A percentile compares a stretch with the other conserved stretches of the same genome.
phyloP scores from a whole-genome alignment of 768 basidiomycete genomes.

The Pluteus cervinus region DNA sequence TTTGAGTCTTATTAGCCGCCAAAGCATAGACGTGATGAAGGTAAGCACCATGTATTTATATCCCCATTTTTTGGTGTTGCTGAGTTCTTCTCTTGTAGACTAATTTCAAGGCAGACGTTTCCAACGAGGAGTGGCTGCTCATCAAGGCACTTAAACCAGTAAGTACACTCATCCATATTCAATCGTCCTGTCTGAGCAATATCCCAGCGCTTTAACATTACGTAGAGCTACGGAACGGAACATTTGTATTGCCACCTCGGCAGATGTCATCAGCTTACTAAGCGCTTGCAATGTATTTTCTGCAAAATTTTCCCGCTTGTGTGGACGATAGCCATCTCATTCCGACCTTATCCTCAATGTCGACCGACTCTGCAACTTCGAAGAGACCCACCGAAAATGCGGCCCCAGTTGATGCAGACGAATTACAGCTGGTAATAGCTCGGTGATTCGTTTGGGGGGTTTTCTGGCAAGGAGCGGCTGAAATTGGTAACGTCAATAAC shows the following conservation, averaged over 20 bases:
- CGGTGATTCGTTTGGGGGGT: slow-evolving; percentile 22
- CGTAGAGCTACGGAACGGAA: slow-evolving; percentile 8
- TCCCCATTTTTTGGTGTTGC: slow-evolving; percentile 2
- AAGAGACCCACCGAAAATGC: slow-evolving; percentile 20
- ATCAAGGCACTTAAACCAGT: slow-evolving; percentile 85
- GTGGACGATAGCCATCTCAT: too few relatives aligned
- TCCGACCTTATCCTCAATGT: too few relatives aligned
- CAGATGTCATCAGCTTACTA: not conserved
- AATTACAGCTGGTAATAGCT: slow-evolving; percentile 40
- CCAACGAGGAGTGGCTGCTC: slow-evolving; percentile 88
- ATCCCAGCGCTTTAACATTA: slow-evolving; percentile 26
- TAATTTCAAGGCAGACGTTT: slow-evolving; percentile 84
- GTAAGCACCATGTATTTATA: slow-evolving; percentile 26
- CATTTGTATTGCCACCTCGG: not conserved
- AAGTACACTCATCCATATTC: slow-evolving; percentile 17
- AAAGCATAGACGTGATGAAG: slow-evolving; percentile 96
- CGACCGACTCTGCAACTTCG: slow-evolving; percentile 16
- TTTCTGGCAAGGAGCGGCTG: slow-evolving; percentile 24
- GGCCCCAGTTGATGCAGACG: slow-evolving; percentile 30
- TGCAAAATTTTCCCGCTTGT: too few relatives aligned
- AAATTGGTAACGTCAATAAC: slow-evolving; percentile 70
- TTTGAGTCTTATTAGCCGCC: slow-evolving; percentile 83
- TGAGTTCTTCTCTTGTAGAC: slow-evolving; percentile 34
- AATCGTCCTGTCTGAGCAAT: not conserved
- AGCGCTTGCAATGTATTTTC: slow-evolving; percentile 5